phyloP scores from a whole-genome alignment of 2,329 filamentous ascomycete species.

The Epichloe typhina region DNA sequence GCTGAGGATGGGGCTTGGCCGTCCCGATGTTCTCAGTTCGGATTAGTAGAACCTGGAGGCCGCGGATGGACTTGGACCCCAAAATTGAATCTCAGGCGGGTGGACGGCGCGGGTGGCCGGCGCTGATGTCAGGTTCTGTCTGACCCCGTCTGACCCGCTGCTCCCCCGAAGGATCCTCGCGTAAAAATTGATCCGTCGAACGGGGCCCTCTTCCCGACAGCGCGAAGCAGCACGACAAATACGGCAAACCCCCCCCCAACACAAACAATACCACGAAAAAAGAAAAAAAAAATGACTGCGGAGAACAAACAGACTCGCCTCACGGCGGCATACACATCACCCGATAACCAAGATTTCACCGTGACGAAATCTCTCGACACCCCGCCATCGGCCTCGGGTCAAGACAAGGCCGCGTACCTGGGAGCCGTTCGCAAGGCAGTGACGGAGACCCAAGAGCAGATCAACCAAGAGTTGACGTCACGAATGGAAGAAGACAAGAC shows the following conservation, averaged over 20 bases:
- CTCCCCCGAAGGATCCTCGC: neutral
- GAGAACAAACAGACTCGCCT: constrained; percentile 15
- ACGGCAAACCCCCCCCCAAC: neutral
- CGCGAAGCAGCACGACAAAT: neutral
- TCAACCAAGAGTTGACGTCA: constrained; percentile 59
- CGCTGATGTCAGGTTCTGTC: neutral
- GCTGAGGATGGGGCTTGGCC: neutral
- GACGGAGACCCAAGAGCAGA: constrained; percentile 43
- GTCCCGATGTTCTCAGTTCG: neutral
- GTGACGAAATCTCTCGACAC: constrained; percentile 23
- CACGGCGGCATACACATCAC: constrained; percentile 41
- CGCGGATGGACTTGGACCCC: neutral
- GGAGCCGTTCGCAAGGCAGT: constrained; percentile 43
- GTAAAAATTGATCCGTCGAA: too few species aligned
- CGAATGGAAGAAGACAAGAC: constrained; percentile 64
- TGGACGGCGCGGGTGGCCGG: too few species aligned
- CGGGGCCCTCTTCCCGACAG: too few species aligned
- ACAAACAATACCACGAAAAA: neutral
- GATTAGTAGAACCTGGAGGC: neutral
- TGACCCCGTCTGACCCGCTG: neutral
- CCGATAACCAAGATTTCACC: constrained; percentile 33
- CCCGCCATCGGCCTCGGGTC: constrained; percentile 22
- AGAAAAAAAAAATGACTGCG: neutral
- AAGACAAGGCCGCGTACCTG: constrained; percentile 47
- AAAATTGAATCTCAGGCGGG: too few species aligned